Conservation (phyloP, 139 green algal genomes). For the Klebsormidium nitens region DNA sequence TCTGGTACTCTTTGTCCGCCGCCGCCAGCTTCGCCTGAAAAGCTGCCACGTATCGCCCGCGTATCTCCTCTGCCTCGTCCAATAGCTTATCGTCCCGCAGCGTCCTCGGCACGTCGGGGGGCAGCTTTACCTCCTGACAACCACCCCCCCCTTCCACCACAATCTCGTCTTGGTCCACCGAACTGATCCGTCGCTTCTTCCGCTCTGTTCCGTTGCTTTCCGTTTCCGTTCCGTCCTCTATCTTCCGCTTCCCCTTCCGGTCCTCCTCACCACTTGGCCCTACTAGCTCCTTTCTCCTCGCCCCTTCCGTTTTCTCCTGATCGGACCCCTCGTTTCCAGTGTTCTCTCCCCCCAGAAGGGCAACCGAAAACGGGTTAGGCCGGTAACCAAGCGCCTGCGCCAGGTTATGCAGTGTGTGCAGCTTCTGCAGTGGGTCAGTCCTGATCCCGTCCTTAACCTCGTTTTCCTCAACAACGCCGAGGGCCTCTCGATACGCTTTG, state of each 20-base stretch:
- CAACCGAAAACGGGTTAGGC: background rate
- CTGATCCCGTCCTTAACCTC: slow-evolving; percentile 38
- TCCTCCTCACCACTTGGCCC: slow-evolving; percentile 4
- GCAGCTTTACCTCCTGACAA: background rate
- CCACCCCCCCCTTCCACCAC: background rate
- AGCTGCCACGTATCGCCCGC: slow-evolving; percentile 17
- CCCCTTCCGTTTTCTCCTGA: slow-evolving; percentile 2
- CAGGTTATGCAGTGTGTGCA: slow-evolving; percentile 86
- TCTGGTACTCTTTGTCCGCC: background rate
- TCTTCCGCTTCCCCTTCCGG: background rate
- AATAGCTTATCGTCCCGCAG: slow-evolving; percentile 16
- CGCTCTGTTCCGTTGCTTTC: background rate
- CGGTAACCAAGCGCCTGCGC: slow-evolving; percentile 1
- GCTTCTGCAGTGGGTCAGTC: slow-evolving; percentile 70
- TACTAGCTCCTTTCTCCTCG: background rate
- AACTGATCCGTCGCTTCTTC: background rate
- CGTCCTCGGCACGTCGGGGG: slow-evolving; percentile 2
- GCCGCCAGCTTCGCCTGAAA: background rate
- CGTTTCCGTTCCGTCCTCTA: background rate
- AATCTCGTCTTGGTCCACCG: background rate
- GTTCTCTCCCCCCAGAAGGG: background rate
- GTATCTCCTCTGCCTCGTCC: slow-evolving; percentile 11
- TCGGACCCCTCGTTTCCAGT: background rate
- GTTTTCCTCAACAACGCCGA: slow-evolving; percentile 48
- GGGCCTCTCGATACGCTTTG: slow-evolving; percentile 59